Evolutionary conservation across 2,329 filamentous ascomycete genomes (phyloP), one percentile per base, ranked within the genome.

Genomic region (Beauveria rudraprayagi): DNA sequence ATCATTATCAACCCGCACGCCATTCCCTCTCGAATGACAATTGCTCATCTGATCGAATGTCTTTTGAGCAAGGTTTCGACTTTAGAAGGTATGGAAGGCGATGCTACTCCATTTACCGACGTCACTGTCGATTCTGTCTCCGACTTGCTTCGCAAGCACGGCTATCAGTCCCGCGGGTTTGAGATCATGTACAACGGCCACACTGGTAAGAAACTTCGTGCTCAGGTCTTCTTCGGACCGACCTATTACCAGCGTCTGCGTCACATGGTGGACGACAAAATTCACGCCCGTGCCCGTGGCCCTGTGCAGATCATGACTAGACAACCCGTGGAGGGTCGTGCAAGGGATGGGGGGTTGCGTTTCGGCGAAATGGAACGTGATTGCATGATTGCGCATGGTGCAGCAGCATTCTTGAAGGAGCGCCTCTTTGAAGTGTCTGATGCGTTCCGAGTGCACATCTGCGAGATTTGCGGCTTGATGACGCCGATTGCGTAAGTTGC

Each of bases 341-440:
- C 94, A 3, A 83, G 95, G 76, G 95, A 99, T 73, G 94, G 94
- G 83, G 94, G 94, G 80, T 83, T 99, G 50, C 93, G 95, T 73
- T 99, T 99, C 85, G 94, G 94, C 87, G 94, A 99, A 82, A 99
- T 99, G 94, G 95, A 99, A 78, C 93, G 95, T 79, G 95, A 99
- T 85, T 99, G 94, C 75, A 99, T 99, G 94, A 99, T 99, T 80
- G 92, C 95, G n/a, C 95, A 99, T 74, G 94, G 94, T 72, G 94
- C 95, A 3, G 93, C 91, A 60, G 89, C 92, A 1, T 99, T 99
- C 83, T 78, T 99, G 71, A 99, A 99, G 79, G 94, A 99, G 80
- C 86, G 94, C 70, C 78, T 99, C 62, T 97, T 99, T 70, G 93
- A 97, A 73, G 94, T 99, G 56, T 96, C 91, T 58, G 94, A 99